Base-by-base conservation (phyloP, 768 basidiomycete genomes). In the Epithele typhae region DNA sequence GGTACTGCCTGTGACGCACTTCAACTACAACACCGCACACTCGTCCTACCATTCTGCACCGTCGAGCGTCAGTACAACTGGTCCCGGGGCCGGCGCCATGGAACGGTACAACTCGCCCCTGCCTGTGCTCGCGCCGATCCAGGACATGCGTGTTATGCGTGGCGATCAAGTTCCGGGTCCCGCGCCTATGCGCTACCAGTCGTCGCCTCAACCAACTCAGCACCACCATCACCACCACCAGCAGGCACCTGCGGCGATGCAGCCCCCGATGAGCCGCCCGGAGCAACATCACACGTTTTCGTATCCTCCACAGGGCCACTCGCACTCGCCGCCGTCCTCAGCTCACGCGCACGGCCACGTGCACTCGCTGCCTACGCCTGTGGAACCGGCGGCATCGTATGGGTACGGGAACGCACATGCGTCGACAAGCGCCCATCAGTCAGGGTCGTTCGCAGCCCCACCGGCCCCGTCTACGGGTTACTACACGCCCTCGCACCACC, bases 41-140 rank as follows among this genome's bases (percentile, higher is more conserved):
- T 14, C 27, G 14, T 14, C 49, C 21, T 42, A 37, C 32, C 35
- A 38, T 27, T 22, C 32, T 8, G n/a, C 10, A 6, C 22, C 45
- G 21, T 41, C 40, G n/a, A 23, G 21, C 25, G n/a, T 3, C 24
- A 25, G n/a, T n/a, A 5, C 24, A n/a, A 5, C 24, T 10, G 15
- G 5, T 15, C 18, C 15, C n/a, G 8, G 17, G 18, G 24, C 37
- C 14, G 21, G 24, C 11, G 37, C 46, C 21, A 8, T 34, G 11
- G 37, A 17, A 3, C 42, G 43, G 10, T 36, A 33, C 25, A 17
- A 25, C 22, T 54, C 56, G 11, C 50, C 52, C 25, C 53, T 46
- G 23, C 57, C 53, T 21, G 45, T 52, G 7, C 53, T 59, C 25
- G 55, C 58, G 18, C 58, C 58, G n/a, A 56, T 59, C 35, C 52